phyloP scores from a whole-genome alignment of 306 rosid species.

The Datisca glomerata region DNA sequence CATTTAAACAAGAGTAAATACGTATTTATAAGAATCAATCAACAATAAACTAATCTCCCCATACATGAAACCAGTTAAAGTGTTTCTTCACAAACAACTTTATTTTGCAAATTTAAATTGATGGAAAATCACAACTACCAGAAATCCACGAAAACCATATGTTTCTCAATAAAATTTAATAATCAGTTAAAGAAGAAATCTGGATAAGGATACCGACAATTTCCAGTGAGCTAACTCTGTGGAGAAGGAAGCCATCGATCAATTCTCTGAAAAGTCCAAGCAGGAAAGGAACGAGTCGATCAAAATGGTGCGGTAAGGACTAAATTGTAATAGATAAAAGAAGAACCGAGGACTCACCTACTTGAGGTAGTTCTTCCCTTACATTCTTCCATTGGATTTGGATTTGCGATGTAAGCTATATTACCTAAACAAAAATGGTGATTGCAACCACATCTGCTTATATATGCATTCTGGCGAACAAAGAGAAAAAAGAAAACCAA shows the following conservation, averaged over 20 bases:
- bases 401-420: constrained; percentile 32
- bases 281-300: constrained; percentile 2
- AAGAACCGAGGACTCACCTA: constrained; percentile 15
- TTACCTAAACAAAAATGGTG: constrained; percentile 10
- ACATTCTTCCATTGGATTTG: constrained; percentile 9
- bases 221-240: constrained; percentile 34
- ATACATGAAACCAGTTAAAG: too few relatives aligned
- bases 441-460: constrained; percentile 40
- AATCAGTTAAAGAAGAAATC: neutral
- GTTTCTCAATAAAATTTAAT: neutral
- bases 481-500: neutral
- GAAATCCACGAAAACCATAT: too few relatives aligned
- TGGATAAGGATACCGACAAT: constrained; percentile 31
- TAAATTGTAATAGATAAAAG: neutral
- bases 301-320: constrained; percentile 2
- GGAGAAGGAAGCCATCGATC: constrained; percentile 46
- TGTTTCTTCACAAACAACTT: too few relatives aligned
- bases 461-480: constrained; percentile 33
- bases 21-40: too few relatives aligned
- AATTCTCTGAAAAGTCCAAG: constrained; percentile 16
- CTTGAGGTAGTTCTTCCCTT: constrained; percentile 18
- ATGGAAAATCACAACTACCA: too few relatives aligned
- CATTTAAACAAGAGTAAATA: too few relatives aligned
- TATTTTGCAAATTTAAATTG: too few relatives aligned
- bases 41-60: too few relatives aligned